A percentile compares a stretch with the other conserved stretches of the same genome.
Conservation (phyloP, 306 rosid genomes). For the Dryas octopetala region DNA sequence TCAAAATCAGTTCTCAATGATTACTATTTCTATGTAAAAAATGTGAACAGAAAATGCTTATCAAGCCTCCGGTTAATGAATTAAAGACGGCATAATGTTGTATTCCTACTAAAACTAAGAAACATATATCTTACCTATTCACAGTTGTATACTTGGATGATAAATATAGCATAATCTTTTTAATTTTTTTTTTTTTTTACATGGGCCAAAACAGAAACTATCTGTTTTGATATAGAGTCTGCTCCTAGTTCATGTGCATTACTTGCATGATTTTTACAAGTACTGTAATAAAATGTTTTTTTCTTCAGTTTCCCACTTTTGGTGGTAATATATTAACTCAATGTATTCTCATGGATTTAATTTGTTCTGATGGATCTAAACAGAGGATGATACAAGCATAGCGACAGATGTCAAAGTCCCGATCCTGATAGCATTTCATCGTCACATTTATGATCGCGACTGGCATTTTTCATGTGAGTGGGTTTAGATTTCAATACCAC, state of each 20-base stretch:
- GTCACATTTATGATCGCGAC: conserved; percentile 65
- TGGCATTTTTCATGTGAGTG: conserved; percentile 94
- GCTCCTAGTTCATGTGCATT: not conserved
- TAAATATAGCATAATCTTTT: not conserved
- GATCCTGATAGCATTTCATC: conserved; percentile 72
- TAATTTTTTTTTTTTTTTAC: not conserved
- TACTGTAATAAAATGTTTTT: not conserved
- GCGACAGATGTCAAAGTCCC: conserved; percentile 78
- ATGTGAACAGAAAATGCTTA: not conserved
- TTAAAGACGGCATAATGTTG: not conserved
- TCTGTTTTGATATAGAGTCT: not conserved
- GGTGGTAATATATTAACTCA: not conserved
- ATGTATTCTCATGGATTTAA: conserved; percentile 6
- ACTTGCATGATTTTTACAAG: not conserved
- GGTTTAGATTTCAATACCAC: conserved; percentile 10
- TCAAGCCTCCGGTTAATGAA: not conserved
- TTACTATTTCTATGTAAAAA: not conserved
- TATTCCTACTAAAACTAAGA: not conserved
- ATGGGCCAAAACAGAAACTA: not conserved
- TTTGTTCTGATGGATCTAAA: conserved; percentile 20
- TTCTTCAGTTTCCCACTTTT: not conserved
- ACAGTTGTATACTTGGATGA: not conserved
- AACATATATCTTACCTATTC: not conserved
- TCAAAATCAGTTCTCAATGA: not conserved
- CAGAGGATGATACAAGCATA: conserved; percentile 98